Evolutionary conservation across 2,329 filamentous ascomycete species (phyloP).

Genomic region (Pezicula carpinea): DNA sequence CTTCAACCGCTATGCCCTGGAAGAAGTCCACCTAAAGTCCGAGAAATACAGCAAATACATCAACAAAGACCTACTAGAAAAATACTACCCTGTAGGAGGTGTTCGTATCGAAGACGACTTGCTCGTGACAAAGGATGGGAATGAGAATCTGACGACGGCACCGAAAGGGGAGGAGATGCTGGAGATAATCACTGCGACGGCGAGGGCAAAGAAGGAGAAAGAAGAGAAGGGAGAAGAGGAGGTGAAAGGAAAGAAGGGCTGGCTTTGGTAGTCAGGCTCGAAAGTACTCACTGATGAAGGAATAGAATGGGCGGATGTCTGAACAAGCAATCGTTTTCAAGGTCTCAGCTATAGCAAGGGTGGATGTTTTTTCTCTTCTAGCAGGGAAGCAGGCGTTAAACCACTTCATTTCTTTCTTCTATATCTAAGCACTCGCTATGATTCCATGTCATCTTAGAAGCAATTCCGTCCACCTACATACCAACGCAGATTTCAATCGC

Average conservation of each 20-base stretch:
- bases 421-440: no score
- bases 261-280: conserved; percentile 3
- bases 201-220: neutral
- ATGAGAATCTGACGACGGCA: conserved; percentile 77
- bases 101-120: conserved; percentile 92
- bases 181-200: conserved; percentile 45
- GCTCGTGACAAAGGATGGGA: conserved; percentile 70
- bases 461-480: no score
- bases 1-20: conserved; percentile 69
- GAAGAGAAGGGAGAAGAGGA: neutral
- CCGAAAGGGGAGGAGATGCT: conserved; percentile 72
- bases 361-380: no score
- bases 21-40: conserved; percentile 60
- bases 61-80: conserved; percentile 57
- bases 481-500: no score
- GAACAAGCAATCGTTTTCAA: no score
- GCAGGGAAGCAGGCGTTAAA: no score
- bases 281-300: neutral
- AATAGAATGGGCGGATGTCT: neutral
- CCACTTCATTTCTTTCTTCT: no score
- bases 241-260: conserved; percentile 3
- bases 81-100: conserved; percentile 76
- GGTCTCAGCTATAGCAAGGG: no score
- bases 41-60: conserved; percentile 57
- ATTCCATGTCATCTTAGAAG: no score